These are phyloP conservation scores for Prunus yedoensis DNA, from an alignment of 331 rosid genomes.

Conservation along the genomic window DNA sequence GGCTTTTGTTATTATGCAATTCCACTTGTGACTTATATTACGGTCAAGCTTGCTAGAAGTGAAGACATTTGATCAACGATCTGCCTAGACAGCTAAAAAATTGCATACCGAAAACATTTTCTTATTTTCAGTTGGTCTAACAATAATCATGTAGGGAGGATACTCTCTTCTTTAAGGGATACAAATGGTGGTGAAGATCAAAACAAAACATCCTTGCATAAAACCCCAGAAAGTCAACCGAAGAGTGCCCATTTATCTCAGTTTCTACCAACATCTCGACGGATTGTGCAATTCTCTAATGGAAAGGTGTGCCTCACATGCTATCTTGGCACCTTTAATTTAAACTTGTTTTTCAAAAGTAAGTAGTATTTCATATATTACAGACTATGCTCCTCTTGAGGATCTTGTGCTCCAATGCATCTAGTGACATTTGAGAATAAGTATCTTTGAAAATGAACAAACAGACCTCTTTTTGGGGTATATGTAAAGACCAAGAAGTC, in stretches of 20 bases:
- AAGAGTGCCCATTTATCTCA: conserved; percentile 61
- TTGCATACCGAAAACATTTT: not conserved
- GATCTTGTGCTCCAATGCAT: not conserved
- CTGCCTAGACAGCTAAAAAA: not conserved
- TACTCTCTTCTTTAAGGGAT: conserved; percentile 58
- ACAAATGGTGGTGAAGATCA: conserved; percentile 34
- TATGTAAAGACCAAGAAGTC: conserved; percentile 4
- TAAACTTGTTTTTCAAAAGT: not conserved
- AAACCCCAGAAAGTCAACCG: conserved; percentile 40
- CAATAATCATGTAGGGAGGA: conserved; percentile 62
- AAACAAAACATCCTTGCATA: conserved; percentile 40
- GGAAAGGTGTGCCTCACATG: conserved; percentile 63
- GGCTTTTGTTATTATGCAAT: not conserved
- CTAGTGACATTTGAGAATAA: not conserved
- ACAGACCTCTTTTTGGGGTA: not conserved
- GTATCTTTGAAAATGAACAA: not conserved
- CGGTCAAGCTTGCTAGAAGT: not conserved
- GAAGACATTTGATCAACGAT: not conserved
- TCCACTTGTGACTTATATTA: not conserved
- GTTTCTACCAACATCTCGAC: conserved; percentile 87
- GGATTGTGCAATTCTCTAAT: conserved; percentile 98
- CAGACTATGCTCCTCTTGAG: not conserved
- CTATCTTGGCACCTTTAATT: not conserved
- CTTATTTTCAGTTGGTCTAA: not conserved
- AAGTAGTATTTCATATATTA: not conserved